Evolutionary conservation across 805 yeast species (phyloP), one percentile per base, ranked within the genome.

Genomic region (Pichia nakasei): DNA sequence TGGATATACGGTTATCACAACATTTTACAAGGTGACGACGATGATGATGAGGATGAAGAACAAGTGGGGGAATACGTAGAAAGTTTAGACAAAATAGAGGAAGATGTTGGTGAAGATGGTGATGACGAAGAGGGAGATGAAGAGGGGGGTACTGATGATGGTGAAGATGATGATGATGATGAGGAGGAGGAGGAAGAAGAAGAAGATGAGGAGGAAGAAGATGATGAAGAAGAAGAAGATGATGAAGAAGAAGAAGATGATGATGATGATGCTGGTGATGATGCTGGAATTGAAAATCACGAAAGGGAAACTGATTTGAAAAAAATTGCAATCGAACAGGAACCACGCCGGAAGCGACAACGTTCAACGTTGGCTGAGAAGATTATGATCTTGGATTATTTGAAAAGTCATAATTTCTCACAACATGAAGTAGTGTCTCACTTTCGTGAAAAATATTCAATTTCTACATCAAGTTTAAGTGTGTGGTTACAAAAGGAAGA

Each of bases 291-390:
- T n/a, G n/a, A n/a, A n/a, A n/a, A n/a, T 11, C 1, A 35, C 21
- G 18, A 35, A 13, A 35, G n/a, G n/a, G n/a, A n/a, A n/a, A n/a
- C n/a, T n/a, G n/a, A n/a, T n/a, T n/a, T n/a, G n/a, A n/a, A n/a
- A n/a, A 15, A 21, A 35, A 13, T 6, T 19, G 21, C 9, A 5
- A 35, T 11, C 12, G 27, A 24, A 24, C 4, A 5, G 6, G 32
- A 29, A 29, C 17, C n/a, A 3, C 18, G 2, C 5, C 21, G 27
- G 31, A 39, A 35, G n/a, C 21, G 36, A 12, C 38, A 37, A 17
- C 24, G 82, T 48, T 79, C 82, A 7, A 76, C 76, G 21, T 62
- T 78, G 42, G 82, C 75, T 60, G 77, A 78, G 57, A 78, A 77
- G 55, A 67, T 78, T 35, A 71, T 67, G 61, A 73, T 76, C 22